Percentiles rank a stretch among this genome's conserved stretches.
phyloP scores from a whole-genome alignment of 73 alveolate genomes.

The Tetrahymena thermophila region DNA sequence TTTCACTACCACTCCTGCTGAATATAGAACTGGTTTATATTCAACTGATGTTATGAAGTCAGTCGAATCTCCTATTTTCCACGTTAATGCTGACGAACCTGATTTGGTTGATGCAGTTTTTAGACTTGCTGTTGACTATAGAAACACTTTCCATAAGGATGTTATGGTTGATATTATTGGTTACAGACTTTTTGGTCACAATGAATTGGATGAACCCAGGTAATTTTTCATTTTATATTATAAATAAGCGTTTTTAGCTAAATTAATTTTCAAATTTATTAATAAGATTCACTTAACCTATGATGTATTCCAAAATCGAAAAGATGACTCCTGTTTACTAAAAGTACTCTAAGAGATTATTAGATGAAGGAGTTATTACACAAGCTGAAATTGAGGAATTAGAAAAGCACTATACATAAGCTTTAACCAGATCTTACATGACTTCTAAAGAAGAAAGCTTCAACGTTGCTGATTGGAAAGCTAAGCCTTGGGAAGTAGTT shows the following conservation, averaged over 20 bases:
- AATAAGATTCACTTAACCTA: constrained; percentile 65
- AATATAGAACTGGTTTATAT: constrained; percentile 75
- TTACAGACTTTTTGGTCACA: constrained; percentile 91
- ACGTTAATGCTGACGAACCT: constrained; percentile 84
- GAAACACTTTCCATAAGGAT: constrained; percentile 39
- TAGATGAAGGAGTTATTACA: constrained; percentile 53
- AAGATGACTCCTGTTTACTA: constrained; percentile 50
- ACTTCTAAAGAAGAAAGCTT: constrained; percentile 10
- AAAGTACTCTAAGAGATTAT: constrained; percentile 56
- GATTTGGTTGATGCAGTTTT: constrained; percentile 50
- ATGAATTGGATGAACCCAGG: constrained; percentile 90
- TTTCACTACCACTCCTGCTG: constrained; percentile 84
- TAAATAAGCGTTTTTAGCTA: background rate
- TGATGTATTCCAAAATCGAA: constrained; percentile 66
- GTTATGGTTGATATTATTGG: constrained; percentile 84
- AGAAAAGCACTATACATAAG: background rate
- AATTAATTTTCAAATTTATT: background rate
- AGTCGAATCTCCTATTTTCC: constrained; percentile 87
- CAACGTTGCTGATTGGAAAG: constrained; percentile 55
- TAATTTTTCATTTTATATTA: background rate
- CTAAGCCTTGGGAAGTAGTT: constrained; percentile 67
- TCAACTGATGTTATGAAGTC: constrained; percentile 86
- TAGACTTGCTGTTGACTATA: constrained; percentile 52
- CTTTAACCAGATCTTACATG: constrained; percentile 15
- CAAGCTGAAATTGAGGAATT: constrained; percentile 20